Evolutionary conservation across 768 basidiomycete genomes (phyloP).

Genomic region (Termitomyces sp.): DNA sequence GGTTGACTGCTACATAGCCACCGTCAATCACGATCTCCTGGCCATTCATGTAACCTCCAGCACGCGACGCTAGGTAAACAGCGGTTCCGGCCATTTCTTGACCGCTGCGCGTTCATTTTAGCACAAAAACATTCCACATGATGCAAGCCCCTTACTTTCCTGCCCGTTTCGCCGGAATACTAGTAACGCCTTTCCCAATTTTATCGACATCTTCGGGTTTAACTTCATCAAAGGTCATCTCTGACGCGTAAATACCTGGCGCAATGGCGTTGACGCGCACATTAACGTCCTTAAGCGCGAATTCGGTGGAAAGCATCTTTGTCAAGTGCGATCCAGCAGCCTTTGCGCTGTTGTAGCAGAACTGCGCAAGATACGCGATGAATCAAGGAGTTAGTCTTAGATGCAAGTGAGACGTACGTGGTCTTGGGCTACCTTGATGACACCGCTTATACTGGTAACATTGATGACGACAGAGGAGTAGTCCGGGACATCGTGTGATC

Average conservation of each 20-base stretch:
- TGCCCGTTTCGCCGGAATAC: constrained; percentile 39
- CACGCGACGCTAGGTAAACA: constrained; percentile 67
- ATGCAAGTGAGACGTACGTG: constrained; percentile 50
- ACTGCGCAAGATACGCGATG: constrained; percentile 33
- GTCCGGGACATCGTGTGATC: constrained; percentile 50
- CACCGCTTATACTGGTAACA: constrained; percentile 72
- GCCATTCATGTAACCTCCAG: constrained; percentile 71
- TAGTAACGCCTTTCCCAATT: constrained; percentile 52
- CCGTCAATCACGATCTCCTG: constrained; percentile 79
- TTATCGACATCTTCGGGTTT: constrained; percentile 29
- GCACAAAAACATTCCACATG: background rate
- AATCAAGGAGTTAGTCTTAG: background rate
- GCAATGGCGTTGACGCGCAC: constrained; percentile 73
- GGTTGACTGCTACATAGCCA: constrained; percentile 70
- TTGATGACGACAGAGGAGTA: constrained; percentile 69
- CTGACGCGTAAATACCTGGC: constrained; percentile 71
- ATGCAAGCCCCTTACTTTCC: constrained; percentile 31
- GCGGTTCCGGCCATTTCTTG: constrained; percentile 76
- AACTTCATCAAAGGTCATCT: constrained; percentile 61
- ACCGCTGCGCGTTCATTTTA: constrained; percentile 31
- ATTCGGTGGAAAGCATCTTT: constrained; percentile 69
- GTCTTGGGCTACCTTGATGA: constrained; percentile 64
- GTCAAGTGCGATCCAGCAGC: constrained; percentile 76
- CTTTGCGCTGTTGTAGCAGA: constrained; percentile 78
- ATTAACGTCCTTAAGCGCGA: constrained; percentile 60